Evolutionary conservation across 2,329 filamentous ascomycete genomes (phyloP), one percentile per base, ranked within the genome.

Genomic region (Penicillium brevicompactum): DNA sequence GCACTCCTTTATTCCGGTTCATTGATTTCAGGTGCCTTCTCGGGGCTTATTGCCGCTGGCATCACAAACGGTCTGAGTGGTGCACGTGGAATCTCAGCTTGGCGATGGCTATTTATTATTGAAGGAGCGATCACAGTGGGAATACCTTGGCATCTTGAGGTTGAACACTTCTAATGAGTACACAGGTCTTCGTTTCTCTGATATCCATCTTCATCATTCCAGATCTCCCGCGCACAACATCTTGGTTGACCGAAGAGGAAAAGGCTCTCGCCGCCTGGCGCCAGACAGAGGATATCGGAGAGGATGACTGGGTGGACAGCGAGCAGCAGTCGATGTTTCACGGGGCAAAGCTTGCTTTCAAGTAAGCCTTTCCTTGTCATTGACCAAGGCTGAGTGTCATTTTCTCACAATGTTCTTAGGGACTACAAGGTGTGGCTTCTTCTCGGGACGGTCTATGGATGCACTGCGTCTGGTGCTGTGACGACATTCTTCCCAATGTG

Each of bases 1-100:
- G 76, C 77, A n/a, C 76, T 82, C 42, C 77, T 84, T 51, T 83
- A 82, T 64, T 78, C 79, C 3, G 81, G 80, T 4, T 78, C 75
- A 2, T 67, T 82, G 18, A 73, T 83, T 30, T 76, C 76, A 49
- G 78, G 70, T 44, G 80, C 81, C 2, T 84, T 84, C 60, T 80
- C 79, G n/a, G 80, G 78, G 18, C 71, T 84, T 24, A 81, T 84
- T 48, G 81, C 79, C 7, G 81, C 81, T 3, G 80, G 79, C 3
- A 81, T 83, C 30, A 70, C 80, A 5, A 62, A 69, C 21, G 77
- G 77, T 5, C 67, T 78, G 30, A 65, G 63, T 2, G 70, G 72
- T 4, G 56, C 61, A 8, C 66, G 64, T 4, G 74, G 74, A 14
- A 57, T 76, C 14, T 62, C 69, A 6, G 67, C 74, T 14, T 77